Evolutionary conservation across 805 yeast species (phyloP).

Genomic region (Suhomyces sp.): DNA sequence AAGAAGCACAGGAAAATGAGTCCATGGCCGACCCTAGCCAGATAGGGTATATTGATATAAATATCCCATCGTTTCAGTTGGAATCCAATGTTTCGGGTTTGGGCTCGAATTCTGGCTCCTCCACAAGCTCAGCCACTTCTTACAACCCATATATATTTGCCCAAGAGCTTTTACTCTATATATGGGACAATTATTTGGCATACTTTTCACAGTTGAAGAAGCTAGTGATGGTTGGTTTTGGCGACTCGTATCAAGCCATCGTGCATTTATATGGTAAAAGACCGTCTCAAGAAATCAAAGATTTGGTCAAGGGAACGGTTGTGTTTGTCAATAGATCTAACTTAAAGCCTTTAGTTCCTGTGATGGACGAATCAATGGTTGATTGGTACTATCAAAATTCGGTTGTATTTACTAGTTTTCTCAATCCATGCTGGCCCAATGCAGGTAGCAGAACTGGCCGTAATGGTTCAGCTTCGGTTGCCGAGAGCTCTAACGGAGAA

Average conservation of each 20-base stretch:
- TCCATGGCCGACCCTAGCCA: constrained; percentile 8
- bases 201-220: constrained; percentile 65
- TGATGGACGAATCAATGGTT: constrained; percentile 82
- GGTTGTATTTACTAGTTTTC: constrained; percentile 69
- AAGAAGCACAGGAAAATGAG: constrained; percentile 30
- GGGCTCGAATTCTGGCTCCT: constrained; percentile 4
- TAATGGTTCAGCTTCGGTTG: constrained; percentile 12
- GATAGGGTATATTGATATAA: constrained; percentile 81
- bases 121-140: constrained; percentile 13
- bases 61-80: constrained; percentile 61
- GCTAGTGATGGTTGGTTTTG: constrained; percentile 79
- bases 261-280: constrained; percentile 88
- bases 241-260: constrained; percentile 83
- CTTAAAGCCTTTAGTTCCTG: constrained; percentile 78
- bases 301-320: constrained; percentile 65
- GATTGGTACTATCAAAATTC: constrained; percentile 93
- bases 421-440: constrained; percentile 78
- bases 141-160: constrained; percentile 65
- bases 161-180: constrained; percentile 71
- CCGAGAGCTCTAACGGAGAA: constrained; percentile 20
- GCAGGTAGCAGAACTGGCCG: constrained; percentile 26
- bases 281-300: constrained; percentile 49
- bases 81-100: constrained; percentile 17
- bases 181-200: constrained; percentile 90
- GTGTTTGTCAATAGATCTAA: constrained; percentile 65